Evolutionary conservation across 2,329 filamentous ascomycete genomes (phyloP).

Genomic region (Colletotrichum musae): DNA sequence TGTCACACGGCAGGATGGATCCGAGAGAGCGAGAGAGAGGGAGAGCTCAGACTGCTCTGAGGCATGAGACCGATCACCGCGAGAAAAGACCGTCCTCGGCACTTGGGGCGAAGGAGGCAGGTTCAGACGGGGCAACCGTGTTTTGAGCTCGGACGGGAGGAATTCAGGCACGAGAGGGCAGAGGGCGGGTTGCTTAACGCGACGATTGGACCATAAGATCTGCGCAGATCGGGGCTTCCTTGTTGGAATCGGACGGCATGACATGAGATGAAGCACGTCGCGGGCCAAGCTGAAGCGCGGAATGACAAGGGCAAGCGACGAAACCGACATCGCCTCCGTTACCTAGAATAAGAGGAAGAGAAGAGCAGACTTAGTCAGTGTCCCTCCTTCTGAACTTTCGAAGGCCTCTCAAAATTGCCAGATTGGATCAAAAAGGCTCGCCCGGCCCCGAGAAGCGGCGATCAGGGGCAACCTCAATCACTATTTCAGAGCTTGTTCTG

Average conservation of each 20-base stretch:
- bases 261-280: conserved; percentile 33
- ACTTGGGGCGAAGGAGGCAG: conserved; percentile 11
- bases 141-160: conserved; percentile 31
- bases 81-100: neutral
- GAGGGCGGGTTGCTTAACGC: neutral
- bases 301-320: conserved; percentile 5
- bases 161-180: conserved; percentile 5
- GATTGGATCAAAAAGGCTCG: neutral
- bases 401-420: neutral
- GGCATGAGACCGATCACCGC: conserved; percentile 3
- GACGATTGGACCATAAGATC: conserved; percentile 31
- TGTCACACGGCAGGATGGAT: neutral
- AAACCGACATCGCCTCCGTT: neutral
- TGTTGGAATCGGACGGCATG: conserved; percentile 27
- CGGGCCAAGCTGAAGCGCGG: conserved; percentile 17
- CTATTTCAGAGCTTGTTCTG: neutral
- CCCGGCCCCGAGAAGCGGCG: neutral
- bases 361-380: neutral
- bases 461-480: neutral
- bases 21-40: neutral
- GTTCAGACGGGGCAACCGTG: conserved; percentile 30
- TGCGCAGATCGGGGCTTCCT: conserved; percentile 8
- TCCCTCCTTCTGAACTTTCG: too few species aligned
- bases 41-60: conserved; percentile 11
- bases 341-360: neutral